Evolutionary conservation across 495 filamentous ascomycete genomes (phyloP).

Genomic region (Pyrenula massariospora): DNA sequence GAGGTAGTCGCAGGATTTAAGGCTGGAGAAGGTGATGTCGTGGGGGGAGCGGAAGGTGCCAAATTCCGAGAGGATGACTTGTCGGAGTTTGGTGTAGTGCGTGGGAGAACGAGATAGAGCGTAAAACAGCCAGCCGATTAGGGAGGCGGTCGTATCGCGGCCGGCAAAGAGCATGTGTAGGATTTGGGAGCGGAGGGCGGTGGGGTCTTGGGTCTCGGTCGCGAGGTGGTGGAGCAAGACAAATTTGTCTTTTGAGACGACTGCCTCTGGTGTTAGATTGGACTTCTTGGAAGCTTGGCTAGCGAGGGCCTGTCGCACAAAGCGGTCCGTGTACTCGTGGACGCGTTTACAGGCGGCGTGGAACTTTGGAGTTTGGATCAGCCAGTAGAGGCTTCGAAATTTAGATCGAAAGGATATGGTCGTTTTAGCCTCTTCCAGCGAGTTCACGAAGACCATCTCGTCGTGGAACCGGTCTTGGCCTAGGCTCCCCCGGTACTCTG

Average conservation of each 20-base stretch:
- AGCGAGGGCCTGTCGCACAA: constrained; percentile 17
- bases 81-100: constrained; percentile 27
- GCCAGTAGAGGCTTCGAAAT: constrained; percentile 10
- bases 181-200: constrained; percentile 34
- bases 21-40: constrained; percentile 36
- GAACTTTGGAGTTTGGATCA: neutral
- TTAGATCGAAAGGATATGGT: neutral
- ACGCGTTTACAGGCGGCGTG: constrained; percentile 15
- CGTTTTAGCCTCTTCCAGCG: constrained; percentile 3
- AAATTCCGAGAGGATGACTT: constrained; percentile 16
- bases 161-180: constrained; percentile 41
- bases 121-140: constrained; percentile 41
- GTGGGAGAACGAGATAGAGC: constrained; percentile 35
- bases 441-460: constrained; percentile 20
- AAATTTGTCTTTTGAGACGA: constrained; percentile 20
- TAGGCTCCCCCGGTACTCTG: too few relatives aligned
- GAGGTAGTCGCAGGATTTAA: constrained; percentile 37
- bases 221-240: constrained; percentile 43
- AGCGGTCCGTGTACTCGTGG: constrained; percentile 37
- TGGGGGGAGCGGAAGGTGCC: constrained; percentile 29
- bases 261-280: constrained; percentile 6
- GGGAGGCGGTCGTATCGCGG: constrained; percentile 46
- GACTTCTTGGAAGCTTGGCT: neutral
- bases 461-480: too few relatives aligned
- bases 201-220: constrained; percentile 30